A percentile compares a stretch with the other conserved stretches of the same genome.
phyloP scores from a whole-genome alignment of 306 rosid genomes.

The Dicorynia guianensis region DNA sequence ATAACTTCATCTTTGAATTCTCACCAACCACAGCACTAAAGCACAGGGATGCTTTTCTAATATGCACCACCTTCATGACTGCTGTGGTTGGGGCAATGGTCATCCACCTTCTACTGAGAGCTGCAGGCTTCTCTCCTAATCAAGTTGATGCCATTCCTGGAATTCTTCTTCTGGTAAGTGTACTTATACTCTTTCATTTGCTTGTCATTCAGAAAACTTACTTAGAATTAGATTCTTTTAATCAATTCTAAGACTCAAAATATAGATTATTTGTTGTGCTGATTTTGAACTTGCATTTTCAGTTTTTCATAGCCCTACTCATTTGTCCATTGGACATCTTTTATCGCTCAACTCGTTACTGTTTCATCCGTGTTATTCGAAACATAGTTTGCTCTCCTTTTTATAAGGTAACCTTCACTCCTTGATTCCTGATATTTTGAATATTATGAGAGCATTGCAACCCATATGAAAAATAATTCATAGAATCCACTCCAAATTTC shows the following conservation, averaged over 20 bases:
- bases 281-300: constrained; percentile 37
- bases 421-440: neutral
- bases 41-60: constrained; percentile 82
- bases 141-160: constrained; percentile 85
- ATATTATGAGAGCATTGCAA: no score
- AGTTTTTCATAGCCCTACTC: constrained; percentile 63
- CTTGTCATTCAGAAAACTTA: neutral
- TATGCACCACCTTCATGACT: constrained; percentile 78
- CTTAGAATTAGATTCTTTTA: neutral
- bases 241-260: neutral
- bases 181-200: neutral
- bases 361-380: constrained; percentile 79
- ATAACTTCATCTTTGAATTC: constrained; percentile 91
- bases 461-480: no score
- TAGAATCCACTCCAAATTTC: no score
- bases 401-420: constrained; percentile 62
- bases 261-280: constrained; percentile 12
- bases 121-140: constrained; percentile 59
- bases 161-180: constrained; percentile 71
- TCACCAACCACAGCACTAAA: constrained; percentile 68
- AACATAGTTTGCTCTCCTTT: constrained; percentile 85
- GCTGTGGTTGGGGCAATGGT: constrained; percentile 82
- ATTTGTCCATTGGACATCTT: constrained; percentile 79
- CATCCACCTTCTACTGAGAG: constrained; percentile 71
- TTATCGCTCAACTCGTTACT: constrained; percentile 85